Conservation (phyloP, 2,329 filamentous ascomycete species). For the Pseudocercospora vitis region DNA sequence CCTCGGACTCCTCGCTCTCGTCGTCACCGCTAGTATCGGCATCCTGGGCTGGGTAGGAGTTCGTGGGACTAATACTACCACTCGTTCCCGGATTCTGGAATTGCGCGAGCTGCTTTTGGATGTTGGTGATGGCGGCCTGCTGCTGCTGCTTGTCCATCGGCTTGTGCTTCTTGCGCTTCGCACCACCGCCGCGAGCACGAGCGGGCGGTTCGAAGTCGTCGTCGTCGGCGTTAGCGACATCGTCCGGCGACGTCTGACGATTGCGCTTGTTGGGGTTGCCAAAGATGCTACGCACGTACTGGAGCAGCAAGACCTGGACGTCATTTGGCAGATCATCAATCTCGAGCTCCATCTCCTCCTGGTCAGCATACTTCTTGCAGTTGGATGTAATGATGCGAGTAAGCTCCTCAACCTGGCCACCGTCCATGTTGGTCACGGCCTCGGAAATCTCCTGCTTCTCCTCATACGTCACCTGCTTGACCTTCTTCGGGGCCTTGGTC, state of each 20-base stretch:
- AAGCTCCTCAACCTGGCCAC: slow-evolving; percentile 73
- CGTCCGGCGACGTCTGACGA: slow-evolving; percentile 33
- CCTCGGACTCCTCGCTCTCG: slow-evolving; percentile 39
- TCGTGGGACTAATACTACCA: slow-evolving; percentile 28
- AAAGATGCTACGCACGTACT: slow-evolving; percentile 52
- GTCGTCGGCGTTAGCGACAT: slow-evolving; percentile 42
- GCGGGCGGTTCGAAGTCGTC: slow-evolving; percentile 51
- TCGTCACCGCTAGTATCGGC: slow-evolving; percentile 34
- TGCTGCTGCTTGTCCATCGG: slow-evolving; percentile 74
- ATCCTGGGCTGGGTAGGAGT: slow-evolving; percentile 22
- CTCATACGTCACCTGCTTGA: slow-evolving; percentile 66
- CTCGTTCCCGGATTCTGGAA: slow-evolving; percentile 29
- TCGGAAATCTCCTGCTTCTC: slow-evolving; percentile 88
- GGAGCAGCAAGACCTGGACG: slow-evolving; percentile 57
- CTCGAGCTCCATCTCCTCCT: slow-evolving; percentile 65
- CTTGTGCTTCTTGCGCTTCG: slow-evolving; percentile 70
- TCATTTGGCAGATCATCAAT: slow-evolving; percentile 59
- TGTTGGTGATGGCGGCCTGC: slow-evolving; percentile 64
- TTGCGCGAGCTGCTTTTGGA: slow-evolving; percentile 58
- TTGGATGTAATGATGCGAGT: slow-evolving; percentile 90
- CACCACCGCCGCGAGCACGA: slow-evolving; percentile 25
- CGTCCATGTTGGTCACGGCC: slow-evolving; percentile 61
- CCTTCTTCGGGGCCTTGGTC: slow-evolving; percentile 56
- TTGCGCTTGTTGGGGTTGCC: slow-evolving; percentile 32
- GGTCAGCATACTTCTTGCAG: slow-evolving; percentile 64